These are phyloP conservation scores for Alternaria alternata DNA, from an alignment of 2,329 filamentous ascomycete genomes.

Conservation along the genomic window DNA sequence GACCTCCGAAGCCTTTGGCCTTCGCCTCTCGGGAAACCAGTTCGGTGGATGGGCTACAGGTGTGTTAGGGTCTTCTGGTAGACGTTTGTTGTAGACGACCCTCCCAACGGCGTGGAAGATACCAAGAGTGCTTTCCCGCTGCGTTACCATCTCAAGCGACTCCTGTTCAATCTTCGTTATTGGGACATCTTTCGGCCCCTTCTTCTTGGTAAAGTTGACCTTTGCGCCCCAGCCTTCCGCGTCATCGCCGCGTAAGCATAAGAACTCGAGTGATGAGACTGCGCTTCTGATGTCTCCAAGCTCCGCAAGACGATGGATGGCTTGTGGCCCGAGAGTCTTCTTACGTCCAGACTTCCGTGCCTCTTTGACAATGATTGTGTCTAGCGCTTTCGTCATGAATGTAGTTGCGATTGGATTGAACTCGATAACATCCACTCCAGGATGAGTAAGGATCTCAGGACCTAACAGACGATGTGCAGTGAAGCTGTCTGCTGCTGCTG, in stretches of 20 bases:
- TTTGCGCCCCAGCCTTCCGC: slow-evolving; percentile 83
- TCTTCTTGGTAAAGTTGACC: slow-evolving; percentile 68
- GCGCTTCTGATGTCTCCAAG: slow-evolving; percentile 92
- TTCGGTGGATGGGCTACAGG: slow-evolving; percentile 55
- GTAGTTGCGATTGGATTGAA: slow-evolving; percentile 94
- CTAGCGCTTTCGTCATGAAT: slow-evolving; percentile 82
- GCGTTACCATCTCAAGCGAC: slow-evolving; percentile 80
- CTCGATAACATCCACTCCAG: slow-evolving; percentile 80
- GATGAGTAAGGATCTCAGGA: slow-evolving; percentile 82
- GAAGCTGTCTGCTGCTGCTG: slow-evolving; percentile 86
- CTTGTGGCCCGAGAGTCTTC: slow-evolving; percentile 77
- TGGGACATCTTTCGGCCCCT: slow-evolving; percentile 63
- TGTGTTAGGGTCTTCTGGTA: slow-evolving; percentile 52
- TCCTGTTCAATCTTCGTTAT: slow-evolving; percentile 82
- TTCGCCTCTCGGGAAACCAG: slow-evolving; percentile 55
- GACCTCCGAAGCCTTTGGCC: slow-evolving; percentile 56
- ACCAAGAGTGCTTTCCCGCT: slow-evolving; percentile 86
- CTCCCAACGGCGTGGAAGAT: slow-evolving; percentile 97
- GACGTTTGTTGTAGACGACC: slow-evolving; percentile 94
- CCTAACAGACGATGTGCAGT: slow-evolving; percentile 91
- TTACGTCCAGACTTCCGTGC: slow-evolving; percentile 77
- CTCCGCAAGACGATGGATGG: slow-evolving; percentile 81
- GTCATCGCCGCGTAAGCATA: slow-evolving; percentile 84
- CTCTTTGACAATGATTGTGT: slow-evolving; percentile 84
- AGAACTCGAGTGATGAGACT: slow-evolving; percentile 89